Evolutionary conservation across 495 filamentous ascomycete genomes (phyloP).

Genomic region (Hypomontagnella monticulosa): DNA sequence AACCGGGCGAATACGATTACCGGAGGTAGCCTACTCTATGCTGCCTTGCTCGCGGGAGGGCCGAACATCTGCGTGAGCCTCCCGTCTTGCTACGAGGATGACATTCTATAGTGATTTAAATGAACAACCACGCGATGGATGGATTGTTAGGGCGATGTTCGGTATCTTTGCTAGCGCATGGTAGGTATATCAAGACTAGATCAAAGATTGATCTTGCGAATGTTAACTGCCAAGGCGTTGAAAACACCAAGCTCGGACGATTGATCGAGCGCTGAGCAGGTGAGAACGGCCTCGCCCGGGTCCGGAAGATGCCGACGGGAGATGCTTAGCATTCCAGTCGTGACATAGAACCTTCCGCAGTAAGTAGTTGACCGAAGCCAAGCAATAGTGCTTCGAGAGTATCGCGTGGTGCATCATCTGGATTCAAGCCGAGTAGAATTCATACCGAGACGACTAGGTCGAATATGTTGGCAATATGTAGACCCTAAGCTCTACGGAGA

Average conservation of each 20-base stretch:
- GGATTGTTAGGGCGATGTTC: background rate
- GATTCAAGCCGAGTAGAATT: background rate
- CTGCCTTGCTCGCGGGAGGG: background rate
- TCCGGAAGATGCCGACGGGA: conserved; percentile 14
- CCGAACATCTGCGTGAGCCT: background rate
- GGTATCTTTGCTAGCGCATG: background rate
- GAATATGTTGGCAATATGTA: background rate
- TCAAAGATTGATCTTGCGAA: conserved; percentile 1
- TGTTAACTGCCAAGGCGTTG: conserved; percentile 1
- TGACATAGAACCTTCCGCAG: conserved; percentile 1
- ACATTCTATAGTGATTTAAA: background rate
- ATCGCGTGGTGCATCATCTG: conserved; percentile 10
- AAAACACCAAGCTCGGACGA: background rate
- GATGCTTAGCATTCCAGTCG: conserved; percentile 24
- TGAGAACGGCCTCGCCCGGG: conserved; percentile 1
- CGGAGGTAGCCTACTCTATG: too few relatives aligned
- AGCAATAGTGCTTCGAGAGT: background rate
- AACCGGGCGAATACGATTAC: background rate
- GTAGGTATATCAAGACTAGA: conserved; percentile 8
- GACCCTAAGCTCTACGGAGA: too few relatives aligned
- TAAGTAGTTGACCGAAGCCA: background rate
- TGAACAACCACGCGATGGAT: background rate
- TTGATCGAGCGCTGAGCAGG: conserved; percentile 6
- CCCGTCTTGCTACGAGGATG: background rate
- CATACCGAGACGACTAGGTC: background rate